Base-by-base conservation (phyloP, 768 basidiomycete genomes). In the Tylopilus subfusipes region DNA sequence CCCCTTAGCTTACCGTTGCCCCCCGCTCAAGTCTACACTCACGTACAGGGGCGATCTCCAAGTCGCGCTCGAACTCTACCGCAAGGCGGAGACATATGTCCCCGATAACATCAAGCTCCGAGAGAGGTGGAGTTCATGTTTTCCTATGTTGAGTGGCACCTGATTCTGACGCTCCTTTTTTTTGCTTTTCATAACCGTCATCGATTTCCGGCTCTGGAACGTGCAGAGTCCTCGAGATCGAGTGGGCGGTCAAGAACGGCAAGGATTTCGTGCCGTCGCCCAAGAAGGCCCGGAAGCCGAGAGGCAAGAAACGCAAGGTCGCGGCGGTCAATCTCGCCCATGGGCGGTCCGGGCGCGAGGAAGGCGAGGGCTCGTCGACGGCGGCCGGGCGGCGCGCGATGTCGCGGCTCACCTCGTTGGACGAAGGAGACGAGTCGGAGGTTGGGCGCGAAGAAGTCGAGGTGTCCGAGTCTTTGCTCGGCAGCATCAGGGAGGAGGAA, bases 61-160 rank as follows among this genome's bases (percentile, higher is more conserved):
- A 62, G 80, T 83, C 2, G 90, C 91, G 3, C 77, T 93, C 36
- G 86, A 90, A 51, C 79, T 93, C 16, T 93, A 92, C 66, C 83
- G 84, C 65, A 88, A 88, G 62, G 90, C 90, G 19, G 85, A 86
- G 68, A 77, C 78, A 6, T 92, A 91, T 60, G 88, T 91, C 45
- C 90, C 91, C n/a, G 86, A 90, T 54, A 93, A 93, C 65, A 69
- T 82, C 71, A 92, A 90, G 69, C 78, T 93, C 46, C 83, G 85
- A 80, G 88, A 89, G 78, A 88, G 91, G 91, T 92, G 79, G 81
- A 84, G 70, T 84, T 67, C 75, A 83, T 70, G 79, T 85, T 67
- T 85, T 84, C 66, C 72, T 84, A 68, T 78, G 78, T 76, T 10
- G 68, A 67, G 56, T 60, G 65, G 64, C 66, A 65, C 66, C 3